Conservation (phyloP, 768 basidiomycete genomes). For the Lactifluus echinatus region DNA sequence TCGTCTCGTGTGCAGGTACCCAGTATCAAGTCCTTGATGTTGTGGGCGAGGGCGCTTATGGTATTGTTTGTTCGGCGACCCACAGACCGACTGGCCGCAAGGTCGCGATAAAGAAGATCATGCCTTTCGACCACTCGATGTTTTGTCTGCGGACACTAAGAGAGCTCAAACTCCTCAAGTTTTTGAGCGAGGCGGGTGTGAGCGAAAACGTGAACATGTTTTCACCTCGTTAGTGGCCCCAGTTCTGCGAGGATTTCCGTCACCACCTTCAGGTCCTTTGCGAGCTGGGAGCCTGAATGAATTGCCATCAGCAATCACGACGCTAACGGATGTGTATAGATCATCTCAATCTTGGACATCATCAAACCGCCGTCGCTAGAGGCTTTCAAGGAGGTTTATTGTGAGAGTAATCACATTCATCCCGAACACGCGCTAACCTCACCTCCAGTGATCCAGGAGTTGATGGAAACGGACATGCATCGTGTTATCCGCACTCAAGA, state of each 20-base stretch:
- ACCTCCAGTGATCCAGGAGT: slow-evolving; percentile 70
- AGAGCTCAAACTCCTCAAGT: slow-evolving; percentile 61
- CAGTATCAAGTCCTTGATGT: slow-evolving; percentile 70
- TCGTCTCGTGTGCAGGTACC: slow-evolving; percentile 23
- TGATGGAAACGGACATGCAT: slow-evolving; percentile 96
- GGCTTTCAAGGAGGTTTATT: slow-evolving; percentile 80
- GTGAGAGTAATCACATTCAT: slow-evolving; percentile 32
- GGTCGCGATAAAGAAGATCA: slow-evolving; percentile 95
- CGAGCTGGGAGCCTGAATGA: not conserved
- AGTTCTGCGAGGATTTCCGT: not conserved
- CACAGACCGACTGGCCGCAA: slow-evolving; percentile 70
- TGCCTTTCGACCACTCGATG: slow-evolving; percentile 92
- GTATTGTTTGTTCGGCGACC: slow-evolving; percentile 81
- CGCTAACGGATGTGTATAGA: slow-evolving; percentile 36
- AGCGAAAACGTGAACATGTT: slow-evolving; percentile 62
- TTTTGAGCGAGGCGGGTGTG: slow-evolving; percentile 79
- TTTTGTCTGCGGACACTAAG: slow-evolving; percentile 64
- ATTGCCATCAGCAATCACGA: not conserved
- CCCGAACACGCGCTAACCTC: not conserved
- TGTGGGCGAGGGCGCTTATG: slow-evolving; percentile 93
- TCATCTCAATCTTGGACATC: slow-evolving; percentile 86
- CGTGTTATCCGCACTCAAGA: slow-evolving; percentile 94
- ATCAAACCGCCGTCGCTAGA: slow-evolving; percentile 74
- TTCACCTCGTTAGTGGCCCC: not conserved
- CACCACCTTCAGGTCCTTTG: not conserved